Base-by-base conservation (phyloP, 495 filamentous ascomycete species). In the Zalerion maritima region DNA sequence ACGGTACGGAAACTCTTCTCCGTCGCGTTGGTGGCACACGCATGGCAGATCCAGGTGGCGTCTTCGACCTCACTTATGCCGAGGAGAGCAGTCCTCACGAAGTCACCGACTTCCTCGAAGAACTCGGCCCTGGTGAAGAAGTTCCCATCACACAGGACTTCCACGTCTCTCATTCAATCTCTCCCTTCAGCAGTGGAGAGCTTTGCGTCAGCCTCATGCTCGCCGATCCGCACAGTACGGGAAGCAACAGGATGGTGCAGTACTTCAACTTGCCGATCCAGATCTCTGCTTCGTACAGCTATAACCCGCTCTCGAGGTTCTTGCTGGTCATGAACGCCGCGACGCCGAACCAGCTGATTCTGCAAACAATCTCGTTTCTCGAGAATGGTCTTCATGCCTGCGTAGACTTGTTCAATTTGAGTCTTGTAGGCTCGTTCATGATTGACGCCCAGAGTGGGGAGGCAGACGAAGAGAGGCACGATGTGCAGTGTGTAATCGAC, bases 401-500 rank as follows among this genome's bases (percentile, higher is more conserved):
- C 6, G 31, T 48, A 2, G 45, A 48, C 18, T 35, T 45, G 17
- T 45, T 48, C 34, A 48, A 48, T 28, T 31, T 48, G 11, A 45
- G 41, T 29, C 38, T 48, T 6, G 38, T 18, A 18, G 45, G 45
- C 1, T 34, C 45, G 1, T 42, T 39, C 18, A n/a, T n/a, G n/a
- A n/a, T n/a, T n/a, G n/a, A n/a, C n/a, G n/a, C n/a, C n/a, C 14
- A 21, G 9, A 27, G 18, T 14, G 18, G 18, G 3, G 9, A 23
- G 4, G 26, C 26, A 1, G 15, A 24, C 11, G 21, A 36, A 9
- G 37, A 28, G 14, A 9, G 28, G 6, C 22, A 41, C 9, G 24
- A 36, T 7, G 32, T 41, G 16, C n/a, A n/a, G n/a, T n/a, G n/a
- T n/a, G 29, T 38, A 4, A 29, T 47, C 3, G 10, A 26, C 6